Percentiles rank a stretch among this genome's conserved stretches.
These are phyloP conservation scores for Rhipidocladum racemiflorum DNA, from an alignment of 176 grass and related monocot genomes.

Conservation along the genomic window DNA sequence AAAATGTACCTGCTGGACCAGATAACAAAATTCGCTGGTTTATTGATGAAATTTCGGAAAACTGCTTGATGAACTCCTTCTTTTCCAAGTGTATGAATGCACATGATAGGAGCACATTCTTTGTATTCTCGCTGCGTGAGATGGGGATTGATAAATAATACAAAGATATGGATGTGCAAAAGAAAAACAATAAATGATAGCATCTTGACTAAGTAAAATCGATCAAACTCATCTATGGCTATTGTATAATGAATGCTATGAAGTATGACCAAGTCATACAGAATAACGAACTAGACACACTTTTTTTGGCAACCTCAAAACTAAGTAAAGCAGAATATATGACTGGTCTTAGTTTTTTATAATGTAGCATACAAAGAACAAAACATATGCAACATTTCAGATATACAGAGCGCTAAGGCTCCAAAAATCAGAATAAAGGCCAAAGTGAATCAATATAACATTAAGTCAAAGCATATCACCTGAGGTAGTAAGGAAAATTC, in stretches of 20 bases:
- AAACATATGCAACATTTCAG: conserved; percentile 10
- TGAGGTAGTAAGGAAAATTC: conserved; percentile 96
- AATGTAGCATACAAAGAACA: conserved; percentile 19
- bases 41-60: conserved; percentile 84
- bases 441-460: conserved; percentile 22
- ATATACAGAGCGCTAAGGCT: conserved; percentile 5
- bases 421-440: conserved; percentile 13
- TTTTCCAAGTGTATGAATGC: conserved; percentile 87
- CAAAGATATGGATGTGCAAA: background rate
- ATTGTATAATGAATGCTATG: conserved; percentile 19
- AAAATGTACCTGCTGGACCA: conserved; percentile 79
- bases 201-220: background rate
- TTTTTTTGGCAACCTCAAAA: conserved; percentile 20
- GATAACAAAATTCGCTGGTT: conserved; percentile 93
- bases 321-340: conserved; percentile 14
- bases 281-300: background rate
- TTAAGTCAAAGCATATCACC: conserved; percentile 55
- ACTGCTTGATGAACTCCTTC: conserved; percentile 80
- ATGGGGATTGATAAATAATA: conserved; percentile 33
- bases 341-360: conserved; percentile 7
- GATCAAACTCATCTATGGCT: background rate
- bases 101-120: conserved; percentile 77
- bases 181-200: conserved; percentile 26
- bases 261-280: background rate
- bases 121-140: conserved; percentile 80